Evolutionary conservation across 805 yeast genomes (phyloP), one percentile per base, ranked within the genome.

Genomic region (Pachysolen tannophilus): DNA sequence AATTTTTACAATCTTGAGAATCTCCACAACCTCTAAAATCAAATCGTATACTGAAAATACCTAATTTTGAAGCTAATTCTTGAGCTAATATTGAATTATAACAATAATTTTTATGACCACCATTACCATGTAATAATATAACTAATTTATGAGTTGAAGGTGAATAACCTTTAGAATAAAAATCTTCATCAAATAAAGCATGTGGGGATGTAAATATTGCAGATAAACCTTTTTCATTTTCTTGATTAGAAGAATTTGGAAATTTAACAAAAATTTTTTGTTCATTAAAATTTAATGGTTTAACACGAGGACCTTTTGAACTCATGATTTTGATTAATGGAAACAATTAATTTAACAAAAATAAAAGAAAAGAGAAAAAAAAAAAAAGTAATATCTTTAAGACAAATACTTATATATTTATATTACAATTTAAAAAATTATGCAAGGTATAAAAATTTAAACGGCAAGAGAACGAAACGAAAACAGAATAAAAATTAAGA

Each of bases 21-120:
- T 71, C 75, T 1, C 97, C 97, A 54, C 92, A 80, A 6, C 81
- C 82, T 37, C 96, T 66, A 48, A 88, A 87, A 55, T 88, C 97
- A 45, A 87, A 77, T 43, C 97, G 62, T 33, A 85, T 65, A 3
- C 81, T 71, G 49, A 67, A 75, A 37, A 75, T 61, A 0, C 94
- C 94, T 39, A 69, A 52, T 11, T 69, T 67, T 2, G 59, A 51
- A 0, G 87, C 77, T 36, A 88, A 53, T 18, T 56, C 58, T 19
- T 70, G 69, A 0, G 94, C 88, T 29, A 85, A 55, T 11, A 58
- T 46, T 18, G 72, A 69, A 43, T 81, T 86, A 55, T 81, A 87
- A 40, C 84, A 75, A 52, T 84, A 81, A 60, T 82, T 73, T 44
- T 85, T 73, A 52, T 88, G 94, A 1, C 95, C 94, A 1, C 78